Evolutionary conservation across 2,329 filamentous ascomycete species (phyloP), one percentile per base, ranked within the genome.

Genomic region (Botrytis fragariae): DNA sequence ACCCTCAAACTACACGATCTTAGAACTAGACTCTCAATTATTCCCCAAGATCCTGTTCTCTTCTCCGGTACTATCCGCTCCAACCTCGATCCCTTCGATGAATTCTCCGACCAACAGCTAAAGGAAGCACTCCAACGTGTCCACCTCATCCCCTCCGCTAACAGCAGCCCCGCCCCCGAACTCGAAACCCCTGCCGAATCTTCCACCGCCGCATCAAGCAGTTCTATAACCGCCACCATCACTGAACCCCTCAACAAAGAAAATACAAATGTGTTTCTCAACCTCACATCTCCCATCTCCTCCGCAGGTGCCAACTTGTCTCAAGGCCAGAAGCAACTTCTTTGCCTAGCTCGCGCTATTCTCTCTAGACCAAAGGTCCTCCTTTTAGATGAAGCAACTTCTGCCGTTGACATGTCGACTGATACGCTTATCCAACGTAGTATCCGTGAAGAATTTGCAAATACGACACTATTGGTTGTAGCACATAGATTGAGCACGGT

Each of bases 61-160:
- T 98, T 98, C 83, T 94, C 91, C 37, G 95, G 77, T 76, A 97
- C 94, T 0, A 92, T 98, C 74, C 90, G 95, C 75, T 93, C 87
- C 81, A 98, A 98, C 80, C 87, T 98, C 32, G 96, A 98, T 80
- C 95, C 95, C 0, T 98, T 98, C 81, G 87, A 90, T 25, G 83
- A 92, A 44, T 97, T 95, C 83, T 93, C 90, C 0, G 94, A 98
- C 78, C 92, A 94, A 74, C 88, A 97, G 77, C 92, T 98, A 61
- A 97, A 95, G 81, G 90, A 89, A 12, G 93, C 93, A 0, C 88
- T 98, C 2, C 90, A 92, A 73, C 90, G 94, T n/a, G 95, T 98
- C 18, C 95, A 97, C 79, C 88, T 98, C 16, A 93, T 98, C 6
- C 75, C 75, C 8, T 76, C 75, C 25, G 29, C 32, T 1, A 48